Conservation (phyloP, 2,329 filamentous ascomycete genomes). For the Xylaria sp. region DNA sequence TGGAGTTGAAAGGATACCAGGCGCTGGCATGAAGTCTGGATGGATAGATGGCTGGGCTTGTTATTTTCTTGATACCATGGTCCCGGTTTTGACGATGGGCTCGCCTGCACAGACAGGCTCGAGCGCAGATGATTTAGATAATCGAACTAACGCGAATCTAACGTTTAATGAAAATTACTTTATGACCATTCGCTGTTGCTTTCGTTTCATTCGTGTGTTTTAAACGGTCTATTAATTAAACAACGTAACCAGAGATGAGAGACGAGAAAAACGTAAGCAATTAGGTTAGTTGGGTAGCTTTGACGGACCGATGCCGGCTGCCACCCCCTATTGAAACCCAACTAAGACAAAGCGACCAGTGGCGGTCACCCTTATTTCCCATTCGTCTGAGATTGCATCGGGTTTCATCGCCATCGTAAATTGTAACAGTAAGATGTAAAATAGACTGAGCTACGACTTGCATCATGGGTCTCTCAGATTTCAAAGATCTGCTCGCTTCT, state of each 20-base stretch:
- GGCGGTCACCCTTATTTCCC: constrained; percentile 9
- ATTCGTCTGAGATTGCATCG: background rate
- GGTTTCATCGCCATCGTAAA: constrained; percentile 7
- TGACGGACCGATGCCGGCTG: constrained; percentile 28
- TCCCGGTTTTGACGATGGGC: constrained; percentile 26
- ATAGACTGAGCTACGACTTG: constrained; percentile 20
- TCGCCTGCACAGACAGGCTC: constrained; percentile 23
- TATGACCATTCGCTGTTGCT: background rate
- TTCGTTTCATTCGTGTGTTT: background rate
- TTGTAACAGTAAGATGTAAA: background rate
- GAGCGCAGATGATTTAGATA: constrained; percentile 23
- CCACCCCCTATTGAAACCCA: constrained; percentile 15
- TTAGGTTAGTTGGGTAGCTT: background rate
- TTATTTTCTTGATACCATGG: constrained; percentile 36
- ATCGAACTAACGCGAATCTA: constrained; percentile 5
- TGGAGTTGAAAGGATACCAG: constrained; percentile 30
- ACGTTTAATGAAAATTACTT: constrained; percentile 5
- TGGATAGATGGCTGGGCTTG: constrained; percentile 26
- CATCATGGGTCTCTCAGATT: constrained; percentile 42
- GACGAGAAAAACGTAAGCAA: background rate
- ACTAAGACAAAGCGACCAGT: constrained; percentile 1
- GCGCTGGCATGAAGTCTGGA: constrained; percentile 30
- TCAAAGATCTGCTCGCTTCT: constrained; percentile 36
- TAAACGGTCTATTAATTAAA: background rate
- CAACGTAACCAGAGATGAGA: background rate